Percentiles rank a stretch among this genome's conserved stretches.
Evolutionary conservation across 176 grass and related monocot species (phyloP).

Genomic region (Hordeum vulgare): DNA sequence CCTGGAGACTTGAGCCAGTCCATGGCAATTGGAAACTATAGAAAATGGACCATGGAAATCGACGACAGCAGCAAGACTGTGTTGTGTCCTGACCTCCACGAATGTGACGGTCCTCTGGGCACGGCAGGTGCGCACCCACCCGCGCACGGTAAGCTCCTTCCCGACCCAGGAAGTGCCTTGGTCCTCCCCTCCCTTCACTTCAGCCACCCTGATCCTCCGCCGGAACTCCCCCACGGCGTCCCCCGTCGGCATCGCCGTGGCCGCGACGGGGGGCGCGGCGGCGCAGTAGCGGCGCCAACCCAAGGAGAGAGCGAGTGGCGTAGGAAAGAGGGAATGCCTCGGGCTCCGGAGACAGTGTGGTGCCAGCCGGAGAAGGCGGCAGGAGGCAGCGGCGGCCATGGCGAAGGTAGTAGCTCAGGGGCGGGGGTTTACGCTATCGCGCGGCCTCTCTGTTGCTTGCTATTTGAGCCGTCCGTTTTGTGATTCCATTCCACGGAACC

Average conservation of each 20-base stretch:
- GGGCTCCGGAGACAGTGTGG: slow-evolving; percentile 14
- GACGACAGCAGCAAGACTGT: not conserved
- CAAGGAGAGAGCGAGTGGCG: slow-evolving; percentile 3
- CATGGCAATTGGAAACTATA: not conserved
- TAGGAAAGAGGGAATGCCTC: not conserved
- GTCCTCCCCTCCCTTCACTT: slow-evolving; percentile 68
- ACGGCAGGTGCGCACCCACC: slow-evolving; percentile 93
- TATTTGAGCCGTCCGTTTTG: slow-evolving; percentile 28
- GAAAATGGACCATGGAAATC: not conserved
- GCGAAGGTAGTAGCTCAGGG: not conserved
- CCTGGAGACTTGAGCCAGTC: no score
- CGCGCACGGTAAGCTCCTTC: slow-evolving; percentile 60
- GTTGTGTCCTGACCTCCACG: slow-evolving; percentile 43
- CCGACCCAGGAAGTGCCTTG: slow-evolving; percentile 65
- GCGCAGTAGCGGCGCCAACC: slow-evolving; percentile 40
- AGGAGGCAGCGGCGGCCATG: slow-evolving; percentile 34
- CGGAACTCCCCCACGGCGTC: slow-evolving; percentile 66
- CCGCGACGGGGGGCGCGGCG: slow-evolving; percentile 22
- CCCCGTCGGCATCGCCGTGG: not conserved
- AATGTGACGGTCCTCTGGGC: slow-evolving; percentile 93
- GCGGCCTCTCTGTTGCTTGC: slow-evolving; percentile 26
- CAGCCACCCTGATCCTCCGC: slow-evolving; percentile 48
- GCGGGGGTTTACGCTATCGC: not conserved
- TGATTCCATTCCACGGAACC: not conserved
- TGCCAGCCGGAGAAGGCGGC: slow-evolving; percentile 24